Conservation (phyloP, 2,329 filamentous ascomycete genomes). For the Dactylella cylindrospora region DNA sequence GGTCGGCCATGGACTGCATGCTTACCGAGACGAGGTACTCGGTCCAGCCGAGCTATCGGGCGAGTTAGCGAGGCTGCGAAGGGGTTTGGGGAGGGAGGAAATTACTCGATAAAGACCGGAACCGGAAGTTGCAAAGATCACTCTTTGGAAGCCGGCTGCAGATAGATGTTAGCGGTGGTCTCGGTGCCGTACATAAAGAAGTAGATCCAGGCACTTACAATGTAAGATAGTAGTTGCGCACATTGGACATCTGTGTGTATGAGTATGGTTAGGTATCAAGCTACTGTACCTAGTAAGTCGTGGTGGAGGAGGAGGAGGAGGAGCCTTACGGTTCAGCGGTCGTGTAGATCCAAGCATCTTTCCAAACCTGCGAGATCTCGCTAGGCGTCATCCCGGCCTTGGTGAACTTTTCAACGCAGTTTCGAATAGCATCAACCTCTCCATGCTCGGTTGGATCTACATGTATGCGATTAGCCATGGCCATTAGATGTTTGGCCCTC, state of each 20-base stretch:
- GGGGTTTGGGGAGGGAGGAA: neutral
- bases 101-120: slow-evolving; percentile 19
- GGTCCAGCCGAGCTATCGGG: slow-evolving; percentile 33
- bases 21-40: slow-evolving; percentile 28
- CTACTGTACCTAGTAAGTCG: too few relatives aligned
- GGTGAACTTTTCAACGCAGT: slow-evolving; percentile 29
- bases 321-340: slow-evolving; percentile 29
- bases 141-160: slow-evolving; percentile 31
- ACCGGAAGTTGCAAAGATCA: slow-evolving; percentile 30
- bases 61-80: too few relatives aligned
- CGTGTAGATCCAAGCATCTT: slow-evolving; percentile 38
- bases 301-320: neutral
- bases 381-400: slow-evolving; percentile 13
- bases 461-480: neutral
- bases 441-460: slow-evolving; percentile 34
- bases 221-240: slow-evolving; percentile 35
- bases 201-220: slow-evolving; percentile 8
- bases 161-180: neutral
- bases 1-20: slow-evolving; percentile 32
- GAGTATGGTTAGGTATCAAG: too few relatives aligned
- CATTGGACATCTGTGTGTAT: slow-evolving; percentile 32
- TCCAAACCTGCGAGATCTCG: slow-evolving; percentile 30
- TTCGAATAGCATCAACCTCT: slow-evolving; percentile 32
- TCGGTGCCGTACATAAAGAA: neutral
- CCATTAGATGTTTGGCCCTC: neutral